A percentile compares a stretch with the other conserved stretches of the same genome.
These are phyloP conservation scores for Avicennia marina DNA, from an alignment of 257 asterid genomes.

Conservation along the genomic window DNA sequence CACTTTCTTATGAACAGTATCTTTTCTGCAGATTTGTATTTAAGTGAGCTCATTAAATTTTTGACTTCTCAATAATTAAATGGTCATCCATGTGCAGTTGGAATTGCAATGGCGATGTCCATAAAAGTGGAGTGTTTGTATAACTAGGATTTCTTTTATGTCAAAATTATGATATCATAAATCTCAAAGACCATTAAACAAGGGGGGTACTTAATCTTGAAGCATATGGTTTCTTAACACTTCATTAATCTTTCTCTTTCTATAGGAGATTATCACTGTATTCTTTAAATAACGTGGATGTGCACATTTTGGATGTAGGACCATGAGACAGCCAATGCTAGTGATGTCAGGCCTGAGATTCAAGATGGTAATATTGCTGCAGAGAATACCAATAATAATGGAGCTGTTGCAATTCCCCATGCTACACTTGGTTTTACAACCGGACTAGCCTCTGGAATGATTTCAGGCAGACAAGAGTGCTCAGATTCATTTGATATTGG, in stretches of 20 bases:
- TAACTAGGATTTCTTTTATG: background rate
- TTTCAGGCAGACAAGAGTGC: slow-evolving; percentile 63
- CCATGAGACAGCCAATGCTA: slow-evolving; percentile 35
- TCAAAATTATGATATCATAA: background rate
- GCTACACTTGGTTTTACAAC: slow-evolving; percentile 87
- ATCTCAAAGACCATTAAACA: background rate
- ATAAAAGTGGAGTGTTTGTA: too few species aligned
- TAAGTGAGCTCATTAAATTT: too few species aligned
- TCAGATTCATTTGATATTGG: slow-evolving; percentile 38
- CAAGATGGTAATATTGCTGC: slow-evolving; percentile 44
- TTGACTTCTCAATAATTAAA: background rate
- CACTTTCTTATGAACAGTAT: too few species aligned
- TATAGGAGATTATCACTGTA: background rate
- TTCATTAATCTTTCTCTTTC: too few species aligned
- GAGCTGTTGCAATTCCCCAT: slow-evolving; percentile 36
- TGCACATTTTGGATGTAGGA: slow-evolving; percentile 33
- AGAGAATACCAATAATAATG: slow-evolving; percentile 64
- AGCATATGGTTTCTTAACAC: background rate
- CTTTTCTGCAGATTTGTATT: too few species aligned
- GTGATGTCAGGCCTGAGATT: slow-evolving; percentile 39
- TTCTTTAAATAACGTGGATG: background rate
- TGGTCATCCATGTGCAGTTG: background rate
- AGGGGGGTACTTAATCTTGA: too few species aligned
- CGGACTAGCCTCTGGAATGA: slow-evolving; percentile 86
- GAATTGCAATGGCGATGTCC: background rate